phyloP scores from a whole-genome alignment of 2,329 filamentous ascomycete genomes.

The Bertia moriformis region DNA sequence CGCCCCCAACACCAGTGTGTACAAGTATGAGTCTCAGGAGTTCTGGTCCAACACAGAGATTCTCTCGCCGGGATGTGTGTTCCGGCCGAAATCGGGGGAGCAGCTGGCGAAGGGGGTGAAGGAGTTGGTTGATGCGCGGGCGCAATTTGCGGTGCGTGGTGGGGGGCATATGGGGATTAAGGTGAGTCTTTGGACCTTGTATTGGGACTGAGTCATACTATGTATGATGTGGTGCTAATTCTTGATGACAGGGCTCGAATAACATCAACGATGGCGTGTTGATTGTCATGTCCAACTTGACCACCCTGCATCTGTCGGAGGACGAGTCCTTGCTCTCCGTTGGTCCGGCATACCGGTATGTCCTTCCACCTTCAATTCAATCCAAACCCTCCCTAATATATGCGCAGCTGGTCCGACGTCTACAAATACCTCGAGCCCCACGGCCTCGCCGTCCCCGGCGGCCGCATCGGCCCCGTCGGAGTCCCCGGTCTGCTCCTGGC shows the following conservation, averaged over 20 bases:
- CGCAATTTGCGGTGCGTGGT: constrained; percentile 15
- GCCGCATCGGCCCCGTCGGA: constrained; percentile 4
- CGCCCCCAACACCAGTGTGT: constrained; percentile 9
- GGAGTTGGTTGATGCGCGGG: constrained; percentile 7
- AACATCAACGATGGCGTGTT: constrained; percentile 5
- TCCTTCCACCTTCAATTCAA: too few relatives aligned
- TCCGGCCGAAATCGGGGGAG: constrained; percentile 12
- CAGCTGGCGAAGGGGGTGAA: constrained; percentile 11
- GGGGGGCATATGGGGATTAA: constrained; percentile 17
- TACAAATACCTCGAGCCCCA: constrained; percentile 3
- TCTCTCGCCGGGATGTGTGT: constrained; percentile 15
- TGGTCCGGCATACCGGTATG: constrained; percentile 7
- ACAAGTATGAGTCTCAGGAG: constrained; percentile 13
- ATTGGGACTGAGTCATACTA: not conserved
- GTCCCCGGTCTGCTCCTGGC: constrained; percentile 5
- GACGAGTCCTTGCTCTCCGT: constrained; percentile 5
- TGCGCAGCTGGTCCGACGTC: constrained; percentile 4
- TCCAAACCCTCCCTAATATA: too few relatives aligned
- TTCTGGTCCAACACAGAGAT: constrained; percentile 20
- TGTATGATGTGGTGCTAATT: not conserved
- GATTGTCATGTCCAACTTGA: constrained; percentile 6
- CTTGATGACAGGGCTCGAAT: constrained; percentile 7
- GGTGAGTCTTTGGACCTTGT: constrained; percentile 7
- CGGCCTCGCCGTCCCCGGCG: constrained; percentile 4
- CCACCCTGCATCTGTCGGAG: constrained; percentile 3